Evolutionary conservation across 2,329 filamentous ascomycete genomes (phyloP).

Genomic region (Chrysoporthe deuterocubensis): DNA sequence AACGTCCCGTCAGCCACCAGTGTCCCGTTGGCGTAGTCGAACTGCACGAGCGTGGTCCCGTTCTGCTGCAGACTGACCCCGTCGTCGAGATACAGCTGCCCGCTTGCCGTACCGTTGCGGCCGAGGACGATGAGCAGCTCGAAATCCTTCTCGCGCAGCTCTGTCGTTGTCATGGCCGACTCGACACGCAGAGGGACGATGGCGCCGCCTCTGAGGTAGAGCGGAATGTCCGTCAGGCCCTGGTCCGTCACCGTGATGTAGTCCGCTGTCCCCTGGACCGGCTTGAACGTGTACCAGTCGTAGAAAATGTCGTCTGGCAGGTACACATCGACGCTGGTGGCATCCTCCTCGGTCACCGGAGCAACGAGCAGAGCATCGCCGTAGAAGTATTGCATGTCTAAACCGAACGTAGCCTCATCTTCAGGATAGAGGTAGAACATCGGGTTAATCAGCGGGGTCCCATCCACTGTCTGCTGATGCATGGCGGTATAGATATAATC

Average conservation of each 20-base stretch:
- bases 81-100: slow-evolving; percentile 77
- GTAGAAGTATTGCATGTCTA: slow-evolving; percentile 54
- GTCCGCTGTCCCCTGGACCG: slow-evolving; percentile 46
- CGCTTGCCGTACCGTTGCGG: slow-evolving; percentile 63
- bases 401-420: slow-evolving; percentile 45
- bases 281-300: slow-evolving; percentile 54
- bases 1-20: slow-evolving; percentile 59
- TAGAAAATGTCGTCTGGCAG: slow-evolving; percentile 54
- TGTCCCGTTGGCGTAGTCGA: slow-evolving; percentile 59
- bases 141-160: slow-evolving; percentile 68
- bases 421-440: slow-evolving; percentile 70
- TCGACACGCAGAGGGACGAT: slow-evolving; percentile 65
- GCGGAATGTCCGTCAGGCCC: slow-evolving; percentile 59
- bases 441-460: slow-evolving; percentile 68
- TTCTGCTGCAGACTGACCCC: slow-evolving; percentile 68
- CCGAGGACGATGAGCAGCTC: slow-evolving; percentile 71
- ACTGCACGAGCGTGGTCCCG: slow-evolving; percentile 59
- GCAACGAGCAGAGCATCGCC: slow-evolving; percentile 49
- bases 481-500: slow-evolving; percentile 78
- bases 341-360: slow-evolving; percentile 49
- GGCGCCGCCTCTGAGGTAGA: slow-evolving; percentile 67
- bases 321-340: slow-evolving; percentile 50
- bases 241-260: slow-evolving; percentile 45
- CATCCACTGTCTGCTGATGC: slow-evolving; percentile 62
- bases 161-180: slow-evolving; percentile 65